These are phyloP conservation scores for Rubus parviflorus DNA, from an alignment of 306 rosid genomes.

Conservation along the genomic window DNA sequence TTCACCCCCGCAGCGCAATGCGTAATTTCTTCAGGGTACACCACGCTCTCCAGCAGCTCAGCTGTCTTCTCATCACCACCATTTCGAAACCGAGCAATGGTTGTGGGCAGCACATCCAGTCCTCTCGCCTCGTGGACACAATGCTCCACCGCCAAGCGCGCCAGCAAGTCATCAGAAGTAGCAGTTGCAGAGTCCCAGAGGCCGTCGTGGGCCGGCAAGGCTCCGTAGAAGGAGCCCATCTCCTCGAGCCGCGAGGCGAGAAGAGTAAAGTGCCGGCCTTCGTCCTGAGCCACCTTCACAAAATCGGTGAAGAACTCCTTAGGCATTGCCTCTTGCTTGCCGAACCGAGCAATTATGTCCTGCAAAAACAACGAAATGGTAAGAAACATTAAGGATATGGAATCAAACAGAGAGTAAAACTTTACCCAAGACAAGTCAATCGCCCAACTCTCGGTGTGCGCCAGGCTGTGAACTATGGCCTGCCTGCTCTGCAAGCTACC, in stretches of 20 bases:
- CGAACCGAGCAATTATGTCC: constrained; percentile 90
- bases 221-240: constrained; percentile 78
- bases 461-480: constrained; percentile 82
- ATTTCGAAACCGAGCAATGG: constrained; percentile 59
- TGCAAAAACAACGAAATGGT: constrained; percentile 17
- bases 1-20: constrained; percentile 88
- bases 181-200: constrained; percentile 87
- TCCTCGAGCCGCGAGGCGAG: constrained; percentile 68
- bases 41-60: constrained; percentile 68
- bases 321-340: constrained; percentile 84
- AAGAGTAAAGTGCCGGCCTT: constrained; percentile 80
- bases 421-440: constrained; percentile 87
- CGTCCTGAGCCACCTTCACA: constrained; percentile 86
- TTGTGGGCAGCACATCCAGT: constrained; percentile 79
- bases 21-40: constrained; percentile 82
- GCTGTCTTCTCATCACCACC: constrained; percentile 71
- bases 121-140: constrained; percentile 97
- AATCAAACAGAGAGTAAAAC: not conserved
- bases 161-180: constrained; percentile 69
- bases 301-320: constrained; percentile 79
- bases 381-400: not conserved
- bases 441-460: constrained; percentile 95
- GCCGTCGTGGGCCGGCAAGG: constrained; percentile 80
- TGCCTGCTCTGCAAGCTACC: constrained; percentile 91
- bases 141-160: constrained; percentile 82